A percentile compares a stretch with the other conserved stretches of the same genome.
These are phyloP conservation scores for Themeda triandra DNA, from an alignment of 176 grass and related monocot species.

Conservation along the genomic window DNA sequence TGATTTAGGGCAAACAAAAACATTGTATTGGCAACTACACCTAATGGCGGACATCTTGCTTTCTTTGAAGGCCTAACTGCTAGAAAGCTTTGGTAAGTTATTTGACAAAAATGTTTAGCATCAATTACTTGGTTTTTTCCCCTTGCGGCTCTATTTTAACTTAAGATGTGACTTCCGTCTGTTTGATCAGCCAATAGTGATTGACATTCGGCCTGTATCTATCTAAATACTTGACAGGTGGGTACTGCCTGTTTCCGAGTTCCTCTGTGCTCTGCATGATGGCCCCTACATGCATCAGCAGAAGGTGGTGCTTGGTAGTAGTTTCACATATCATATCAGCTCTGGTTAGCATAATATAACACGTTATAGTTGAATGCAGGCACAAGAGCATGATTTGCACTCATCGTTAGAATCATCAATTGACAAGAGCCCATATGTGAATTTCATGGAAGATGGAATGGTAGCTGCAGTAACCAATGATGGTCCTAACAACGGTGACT, in stretches of 20 bases:
- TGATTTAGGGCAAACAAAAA: conserved; percentile 81
- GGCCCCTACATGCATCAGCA: conserved; percentile 71
- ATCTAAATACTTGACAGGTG: conserved; percentile 59
- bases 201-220: neutral
- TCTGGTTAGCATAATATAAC: conserved; percentile 33
- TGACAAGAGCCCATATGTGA: conserved; percentile 81
- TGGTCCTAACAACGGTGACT: conserved; percentile 16
- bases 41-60: conserved; percentile 85
- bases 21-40: conserved; percentile 85
- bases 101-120: neutral
- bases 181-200: neutral
- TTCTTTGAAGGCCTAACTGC: conserved; percentile 87
- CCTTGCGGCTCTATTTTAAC: neutral
- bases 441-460: conserved; percentile 82
- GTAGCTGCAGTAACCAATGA: conserved; percentile 61
- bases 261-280: conserved; percentile 66
- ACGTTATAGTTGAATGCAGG: conserved; percentile 38
- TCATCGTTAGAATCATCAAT: conserved; percentile 62
- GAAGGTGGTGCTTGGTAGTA: conserved; percentile 56
- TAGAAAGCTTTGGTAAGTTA: conserved; percentile 66
- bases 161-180: neutral
- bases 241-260: conserved; percentile 62
- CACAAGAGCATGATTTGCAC: conserved; percentile 36
- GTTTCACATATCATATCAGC: neutral
- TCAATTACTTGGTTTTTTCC: neutral